Evolutionary conservation across 148 eudicot genomes (phyloP).

Genomic region (Linanthus parryae): DNA sequence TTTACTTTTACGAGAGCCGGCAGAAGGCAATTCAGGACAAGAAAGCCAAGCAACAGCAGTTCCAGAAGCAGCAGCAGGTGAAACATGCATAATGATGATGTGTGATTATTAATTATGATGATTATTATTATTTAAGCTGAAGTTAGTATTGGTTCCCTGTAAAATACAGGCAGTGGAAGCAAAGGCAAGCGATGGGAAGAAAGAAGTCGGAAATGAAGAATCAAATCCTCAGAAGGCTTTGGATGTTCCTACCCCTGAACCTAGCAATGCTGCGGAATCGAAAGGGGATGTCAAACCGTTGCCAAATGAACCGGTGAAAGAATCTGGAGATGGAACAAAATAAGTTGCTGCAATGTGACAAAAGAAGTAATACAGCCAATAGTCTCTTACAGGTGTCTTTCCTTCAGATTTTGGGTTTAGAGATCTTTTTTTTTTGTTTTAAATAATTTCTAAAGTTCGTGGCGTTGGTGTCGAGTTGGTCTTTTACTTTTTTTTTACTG

Average conservation of each 20-base stretch:
- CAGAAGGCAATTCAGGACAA: conserved; percentile 58
- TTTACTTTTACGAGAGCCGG: conserved; percentile 64
- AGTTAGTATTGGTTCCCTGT: too few species aligned
- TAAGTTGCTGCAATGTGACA: too few species aligned
- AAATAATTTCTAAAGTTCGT: too few species aligned
- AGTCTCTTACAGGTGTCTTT: too few species aligned
- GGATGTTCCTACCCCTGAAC: conserved; percentile 16
- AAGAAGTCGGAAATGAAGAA: conserved; percentile 22
- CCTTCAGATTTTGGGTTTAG: too few species aligned
- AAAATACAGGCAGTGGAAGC: conserved; percentile 53
- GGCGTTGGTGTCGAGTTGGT: too few species aligned
- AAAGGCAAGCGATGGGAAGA: conserved; percentile 29
- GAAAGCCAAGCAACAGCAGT: conserved; percentile 60
- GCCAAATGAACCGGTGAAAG: conserved; percentile 9
- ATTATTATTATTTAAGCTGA: too few species aligned
- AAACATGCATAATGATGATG: too few species aligned
- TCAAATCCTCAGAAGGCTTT: conserved; percentile 17
- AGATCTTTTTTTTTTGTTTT: too few species aligned
- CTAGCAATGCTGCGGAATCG: conserved; percentile 3
- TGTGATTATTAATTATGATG: too few species aligned
- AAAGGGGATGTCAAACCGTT: conserved; percentile 22
- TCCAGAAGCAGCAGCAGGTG: conserved; percentile 48
- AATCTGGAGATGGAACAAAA: conserved; percentile 13
- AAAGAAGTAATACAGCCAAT: too few species aligned
- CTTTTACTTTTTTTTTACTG: too few species aligned